Evolutionary conservation across 2,329 filamentous ascomycete genomes (phyloP).

Genomic region (Fusarium xylarioides): DNA sequence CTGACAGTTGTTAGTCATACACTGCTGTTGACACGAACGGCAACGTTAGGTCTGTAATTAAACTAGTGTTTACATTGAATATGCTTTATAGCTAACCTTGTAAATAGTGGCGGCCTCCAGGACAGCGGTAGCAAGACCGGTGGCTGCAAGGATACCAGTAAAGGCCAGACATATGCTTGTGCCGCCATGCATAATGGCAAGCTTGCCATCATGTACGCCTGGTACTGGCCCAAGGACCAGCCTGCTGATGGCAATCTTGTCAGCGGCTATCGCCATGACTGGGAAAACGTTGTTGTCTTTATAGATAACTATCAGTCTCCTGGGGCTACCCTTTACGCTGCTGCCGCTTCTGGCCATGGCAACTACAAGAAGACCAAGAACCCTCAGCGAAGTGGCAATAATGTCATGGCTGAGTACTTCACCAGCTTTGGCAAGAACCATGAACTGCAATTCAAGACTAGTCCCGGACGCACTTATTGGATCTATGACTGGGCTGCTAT

Average conservation of each 20-base stretch:
- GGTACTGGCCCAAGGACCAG: conserved; percentile 59
- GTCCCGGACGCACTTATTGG: conserved; percentile 50
- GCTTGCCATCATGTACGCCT: conserved; percentile 54
- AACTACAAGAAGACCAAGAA: conserved; percentile 42
- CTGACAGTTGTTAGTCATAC: conserved; percentile 69
- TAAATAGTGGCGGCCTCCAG: conserved; percentile 46
- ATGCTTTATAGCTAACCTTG: background rate
- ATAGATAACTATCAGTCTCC: conserved; percentile 39
- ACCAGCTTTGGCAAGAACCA: conserved; percentile 48
- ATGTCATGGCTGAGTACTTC: conserved; percentile 47
- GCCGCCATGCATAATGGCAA: conserved; percentile 40
- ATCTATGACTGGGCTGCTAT: conserved; percentile 56
- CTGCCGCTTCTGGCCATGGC: conserved; percentile 51
- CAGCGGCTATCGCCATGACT: conserved; percentile 53
- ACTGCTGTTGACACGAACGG: conserved; percentile 66
- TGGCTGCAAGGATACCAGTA: conserved; percentile 44
- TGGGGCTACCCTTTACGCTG: conserved; percentile 45
- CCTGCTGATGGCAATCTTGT: conserved; percentile 44
- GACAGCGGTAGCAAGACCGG: conserved; percentile 42
- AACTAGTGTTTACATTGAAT: background rate
- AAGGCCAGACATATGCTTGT: conserved; percentile 52
- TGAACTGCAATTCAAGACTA: conserved; percentile 47
- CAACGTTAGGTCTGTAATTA: conserved; percentile 58
- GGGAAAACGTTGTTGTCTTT: conserved; percentile 51
- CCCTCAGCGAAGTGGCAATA: conserved; percentile 32